Evolutionary conservation across 257 asterid genomes (phyloP), one percentile per base, ranked within the genome.

Genomic region (Ilex asprella): DNA sequence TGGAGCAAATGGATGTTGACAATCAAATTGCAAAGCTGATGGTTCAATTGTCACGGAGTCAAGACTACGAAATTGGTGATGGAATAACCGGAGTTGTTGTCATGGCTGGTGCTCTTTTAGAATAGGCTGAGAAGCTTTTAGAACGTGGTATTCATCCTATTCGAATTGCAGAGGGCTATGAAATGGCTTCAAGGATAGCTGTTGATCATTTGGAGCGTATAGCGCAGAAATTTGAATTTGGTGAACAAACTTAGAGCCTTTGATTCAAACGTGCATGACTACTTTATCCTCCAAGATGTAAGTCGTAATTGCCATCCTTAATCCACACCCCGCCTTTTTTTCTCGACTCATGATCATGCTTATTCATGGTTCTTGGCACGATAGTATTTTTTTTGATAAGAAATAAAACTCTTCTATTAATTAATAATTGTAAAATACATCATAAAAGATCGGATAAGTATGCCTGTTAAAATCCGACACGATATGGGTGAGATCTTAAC

Each of bases 41-140:
- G 99, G 99, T 92, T 72, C 95, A 92, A 63, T 62, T 92, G 77
- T 92, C 98, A 39, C 70, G 83, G 51, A 92, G 98, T 80, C 98
- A 92, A 67, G 98, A 92, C 73, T 92, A 92, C 68, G 98, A 92
- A 75, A 88, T 92, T 62, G 97, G 98, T 27, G 98, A 92, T 62
- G 98, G 98, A 59, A 92, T 97, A 27, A 92, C 98, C 35, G 98
- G 98, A 58, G 97, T 92, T 50, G 98, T 92, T 71, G 98, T 92
- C 60, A 73, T 89, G 98, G 98, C 98, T 16, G 98, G 98, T 72
- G 77, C 94, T 52, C 97, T 92, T 72, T 78, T 92, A 12, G 99
- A 89, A 62, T 91, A 92, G 76, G 95, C 99, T 63, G 89, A 92
- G 81, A 88, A 91, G 71, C 81, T 86, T 30, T 68, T 92, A 70